Percentiles rank a stretch among this genome's conserved stretches.
Evolutionary conservation across 2,329 filamentous ascomycete genomes (phyloP).

Genomic region (Fusarium pininemorale): DNA sequence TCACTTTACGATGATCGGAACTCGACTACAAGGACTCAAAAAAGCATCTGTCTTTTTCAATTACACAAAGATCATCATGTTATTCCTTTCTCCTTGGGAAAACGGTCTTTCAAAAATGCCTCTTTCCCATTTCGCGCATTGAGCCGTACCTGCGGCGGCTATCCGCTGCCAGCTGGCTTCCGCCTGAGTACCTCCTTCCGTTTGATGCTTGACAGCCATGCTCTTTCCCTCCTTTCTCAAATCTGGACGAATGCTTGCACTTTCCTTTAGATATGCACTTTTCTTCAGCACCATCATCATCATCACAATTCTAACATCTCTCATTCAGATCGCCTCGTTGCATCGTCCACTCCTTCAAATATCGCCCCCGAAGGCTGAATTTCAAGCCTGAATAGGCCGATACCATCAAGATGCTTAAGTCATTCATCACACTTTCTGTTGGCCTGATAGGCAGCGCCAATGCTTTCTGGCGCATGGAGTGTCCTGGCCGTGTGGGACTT

Average conservation of each 20-base stretch:
- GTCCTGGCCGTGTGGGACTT: conserved; percentile 73
- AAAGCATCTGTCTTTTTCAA: background rate
- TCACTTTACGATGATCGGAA: conserved; percentile 7
- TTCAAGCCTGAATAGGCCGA: conserved; percentile 40
- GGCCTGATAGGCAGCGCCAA: conserved; percentile 53
- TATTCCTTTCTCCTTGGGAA: background rate
- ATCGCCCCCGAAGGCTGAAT: conserved; percentile 9
- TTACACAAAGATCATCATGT: background rate
- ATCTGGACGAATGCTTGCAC: background rate
- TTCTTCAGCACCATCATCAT: background rate
- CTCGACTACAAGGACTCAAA: background rate
- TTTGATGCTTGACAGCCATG: conserved; percentile 11
- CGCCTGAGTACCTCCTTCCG: conserved; percentile 17
- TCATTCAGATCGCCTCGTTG: conserved; percentile 47
- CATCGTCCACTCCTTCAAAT: conserved; percentile 48
- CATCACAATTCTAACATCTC: conserved; percentile 22
- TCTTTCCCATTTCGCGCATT: conserved; percentile 1
- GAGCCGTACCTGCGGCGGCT: conserved; percentile 13
- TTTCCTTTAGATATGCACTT: background rate
- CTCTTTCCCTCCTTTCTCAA: conserved; percentile 6
- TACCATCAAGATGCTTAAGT: conserved; percentile 47
- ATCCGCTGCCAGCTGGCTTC: conserved; percentile 19
- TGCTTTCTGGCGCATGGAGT: conserved; percentile 93
- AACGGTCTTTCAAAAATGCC: background rate
- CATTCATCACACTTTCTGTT: conserved; percentile 44